Percentiles rank a stretch among this genome's conserved stretches.
phyloP scores from a whole-genome alignment of 495 filamentous ascomycete species.

The Penicillium argentinense region DNA sequence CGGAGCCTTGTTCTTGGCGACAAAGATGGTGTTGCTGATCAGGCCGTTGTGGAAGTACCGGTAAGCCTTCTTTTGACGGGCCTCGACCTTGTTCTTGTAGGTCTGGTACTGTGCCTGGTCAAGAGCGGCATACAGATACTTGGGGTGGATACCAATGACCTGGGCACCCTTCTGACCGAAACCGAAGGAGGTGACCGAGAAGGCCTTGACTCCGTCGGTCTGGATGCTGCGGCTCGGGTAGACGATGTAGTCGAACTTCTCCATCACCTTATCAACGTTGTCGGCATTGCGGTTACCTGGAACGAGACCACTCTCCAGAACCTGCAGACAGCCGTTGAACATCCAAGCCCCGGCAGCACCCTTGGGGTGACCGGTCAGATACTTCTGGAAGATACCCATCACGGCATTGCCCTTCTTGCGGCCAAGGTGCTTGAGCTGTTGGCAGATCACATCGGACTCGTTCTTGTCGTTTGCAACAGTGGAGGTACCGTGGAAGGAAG shows the following conservation, averaged over 20 bases:
- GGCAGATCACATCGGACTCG: slow-evolving; percentile 95
- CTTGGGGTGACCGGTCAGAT: slow-evolving; percentile 97
- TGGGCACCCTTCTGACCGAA: slow-evolving; percentile 99
- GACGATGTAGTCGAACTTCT: slow-evolving; percentile 96
- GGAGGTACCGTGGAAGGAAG: slow-evolving; percentile 98
- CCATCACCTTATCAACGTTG: slow-evolving; percentile 94
- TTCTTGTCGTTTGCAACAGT: slow-evolving; percentile 99
- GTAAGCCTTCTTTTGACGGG: slow-evolving; percentile 97
- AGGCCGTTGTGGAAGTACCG: slow-evolving; percentile 96
- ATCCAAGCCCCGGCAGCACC: slow-evolving; percentile 99
- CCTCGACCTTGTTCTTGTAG: slow-evolving; percentile 85
- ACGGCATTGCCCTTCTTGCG: slow-evolving; percentile 94
- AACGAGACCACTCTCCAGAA: slow-evolving; percentile 88
- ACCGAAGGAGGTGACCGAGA: slow-evolving; percentile 98
- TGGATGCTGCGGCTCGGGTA: slow-evolving; percentile 95
- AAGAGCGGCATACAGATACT: slow-evolving; percentile 93
- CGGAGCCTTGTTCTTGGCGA: slow-evolving; percentile 86
- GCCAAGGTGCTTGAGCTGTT: slow-evolving; percentile 93
- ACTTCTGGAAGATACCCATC: slow-evolving; percentile 98
- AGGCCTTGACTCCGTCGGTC: slow-evolving; percentile 96
- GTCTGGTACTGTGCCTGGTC: slow-evolving; percentile 77
- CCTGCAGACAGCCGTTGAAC: slow-evolving; percentile 97
- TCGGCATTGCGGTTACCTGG: slow-evolving; percentile 98
- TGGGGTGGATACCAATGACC: slow-evolving; percentile 93
- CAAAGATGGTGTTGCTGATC: slow-evolving; percentile 96